Evolutionary conservation across 2,329 filamentous ascomycete species (phyloP).

Genomic region (Exophiala spinifera): DNA sequence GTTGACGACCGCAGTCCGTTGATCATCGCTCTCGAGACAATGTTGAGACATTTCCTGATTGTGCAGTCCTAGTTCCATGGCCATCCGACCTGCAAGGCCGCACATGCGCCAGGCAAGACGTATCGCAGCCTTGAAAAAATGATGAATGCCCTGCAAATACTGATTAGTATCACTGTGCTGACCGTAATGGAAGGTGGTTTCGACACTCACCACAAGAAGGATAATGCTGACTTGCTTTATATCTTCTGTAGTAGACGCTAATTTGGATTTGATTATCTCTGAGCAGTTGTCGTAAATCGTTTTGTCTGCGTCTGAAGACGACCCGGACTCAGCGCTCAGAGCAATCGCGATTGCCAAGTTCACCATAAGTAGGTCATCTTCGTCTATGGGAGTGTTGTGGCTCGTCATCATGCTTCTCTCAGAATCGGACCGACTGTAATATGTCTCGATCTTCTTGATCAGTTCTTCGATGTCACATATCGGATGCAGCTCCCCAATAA

Average conservation of each 20-base stretch:
- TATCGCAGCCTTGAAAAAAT: background rate
- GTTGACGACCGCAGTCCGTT: background rate
- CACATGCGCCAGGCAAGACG: constrained; percentile 2
- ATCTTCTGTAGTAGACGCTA: background rate
- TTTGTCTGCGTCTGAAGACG: background rate
- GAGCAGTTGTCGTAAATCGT: background rate
- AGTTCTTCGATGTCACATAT: background rate
- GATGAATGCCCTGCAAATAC: background rate
- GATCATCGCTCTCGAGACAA: background rate
- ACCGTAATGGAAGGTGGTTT: no score
- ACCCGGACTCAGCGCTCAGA: background rate
- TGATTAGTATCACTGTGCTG: background rate
- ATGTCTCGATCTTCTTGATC: background rate
- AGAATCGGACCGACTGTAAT: background rate
- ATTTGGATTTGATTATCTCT: background rate
- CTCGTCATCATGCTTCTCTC: background rate
- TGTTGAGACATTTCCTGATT: constrained; percentile 1
- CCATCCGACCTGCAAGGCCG: background rate
- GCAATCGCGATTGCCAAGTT: constrained; percentile 1
- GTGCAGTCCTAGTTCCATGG: constrained; percentile 1
- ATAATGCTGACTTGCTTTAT: background rate
- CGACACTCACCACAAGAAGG: background rate
- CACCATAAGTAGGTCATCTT: background rate
- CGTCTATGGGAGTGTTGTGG: background rate
- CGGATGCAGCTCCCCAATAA: background rate